Percentiles rank a stretch among this genome's conserved stretches.
phyloP scores from a whole-genome alignment of 441 rosid species.

The Adansonia grandidieri region DNA sequence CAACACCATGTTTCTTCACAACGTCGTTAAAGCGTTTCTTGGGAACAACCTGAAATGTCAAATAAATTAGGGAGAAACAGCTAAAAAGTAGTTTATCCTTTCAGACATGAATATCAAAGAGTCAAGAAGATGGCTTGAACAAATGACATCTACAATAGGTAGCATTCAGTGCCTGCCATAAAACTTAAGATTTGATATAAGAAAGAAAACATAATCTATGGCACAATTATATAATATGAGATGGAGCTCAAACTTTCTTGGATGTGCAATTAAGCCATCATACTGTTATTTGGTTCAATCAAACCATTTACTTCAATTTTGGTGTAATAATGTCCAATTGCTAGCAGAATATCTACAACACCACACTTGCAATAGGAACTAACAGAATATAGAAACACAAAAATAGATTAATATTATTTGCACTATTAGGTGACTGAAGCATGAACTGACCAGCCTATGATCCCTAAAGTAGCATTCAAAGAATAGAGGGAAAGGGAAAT shows the following conservation, averaged over 20 bases:
- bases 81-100: neutral
- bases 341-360: conserved; percentile 7
- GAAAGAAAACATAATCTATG: conserved; percentile 16
- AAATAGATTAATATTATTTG: conserved; percentile 9
- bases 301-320: neutral
- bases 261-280: neutral
- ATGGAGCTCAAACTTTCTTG: neutral
- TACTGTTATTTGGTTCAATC: neutral
- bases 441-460: neutral
- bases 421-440: neutral
- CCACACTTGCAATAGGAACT: conserved; percentile 10
- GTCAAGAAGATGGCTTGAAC: conserved; percentile 5
- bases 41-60: conserved; percentile 71
- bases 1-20: conserved; percentile 72
- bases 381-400: neutral
- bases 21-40: conserved; percentile 64
- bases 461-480: neutral
- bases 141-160: neutral
- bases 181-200: neutral
- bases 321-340: neutral
- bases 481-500: neutral
- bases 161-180: neutral
- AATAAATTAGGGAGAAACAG: neutral
- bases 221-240: neutral
- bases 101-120: neutral